Evolutionary conservation across 345 rosid species (phyloP), one percentile per base, ranked within the genome.

Genomic region (Bruguiera gymnorhiza): DNA sequence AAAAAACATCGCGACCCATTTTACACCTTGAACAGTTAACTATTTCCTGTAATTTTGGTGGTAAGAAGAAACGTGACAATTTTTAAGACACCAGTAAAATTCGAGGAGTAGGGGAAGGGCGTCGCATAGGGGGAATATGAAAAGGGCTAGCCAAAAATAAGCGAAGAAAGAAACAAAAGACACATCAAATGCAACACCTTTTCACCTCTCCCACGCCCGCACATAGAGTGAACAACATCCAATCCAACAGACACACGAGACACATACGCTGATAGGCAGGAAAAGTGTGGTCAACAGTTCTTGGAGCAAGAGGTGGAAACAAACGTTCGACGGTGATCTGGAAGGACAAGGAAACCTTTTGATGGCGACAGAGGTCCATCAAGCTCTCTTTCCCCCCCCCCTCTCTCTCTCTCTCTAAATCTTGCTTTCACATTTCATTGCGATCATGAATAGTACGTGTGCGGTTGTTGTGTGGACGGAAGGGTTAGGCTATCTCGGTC

Each of bases 391-490:
- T 7, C 9, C 9, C 9, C 0, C 34, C 34, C 0, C 34, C 6
- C 36, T 32, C 36, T 32, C 36, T 32, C 36, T 20, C 66, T 24
- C 24, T 21, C 7, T 3, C 36, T 27, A 52, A 62, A 51, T 34
- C 36, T 71, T 3, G 62, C 57, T 43, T 69, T 46, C 15, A 6
- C 60, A 77, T 50, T 31, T 20, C 20, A 31, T 19, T 31, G 52
- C 65, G 69, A 68, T 65, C 65, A 37, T 66, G 84, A 76, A 81
- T 68, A 77, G 52, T 67, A 54, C 68, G 88, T 83, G 65, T 83
- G 89, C 72, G 89, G 86, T 81, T 73, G 81, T 8, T 9, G n/a
- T 20, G 56, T 75, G 86, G 89, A 78, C 37, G 76, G 51, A 58
- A 62, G 78, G 82, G 8, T 70, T 73, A 66, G 75, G 66, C 66